phyloP scores from a whole-genome alignment of 805 yeast species.

The Spathaspora girioi region DNA sequence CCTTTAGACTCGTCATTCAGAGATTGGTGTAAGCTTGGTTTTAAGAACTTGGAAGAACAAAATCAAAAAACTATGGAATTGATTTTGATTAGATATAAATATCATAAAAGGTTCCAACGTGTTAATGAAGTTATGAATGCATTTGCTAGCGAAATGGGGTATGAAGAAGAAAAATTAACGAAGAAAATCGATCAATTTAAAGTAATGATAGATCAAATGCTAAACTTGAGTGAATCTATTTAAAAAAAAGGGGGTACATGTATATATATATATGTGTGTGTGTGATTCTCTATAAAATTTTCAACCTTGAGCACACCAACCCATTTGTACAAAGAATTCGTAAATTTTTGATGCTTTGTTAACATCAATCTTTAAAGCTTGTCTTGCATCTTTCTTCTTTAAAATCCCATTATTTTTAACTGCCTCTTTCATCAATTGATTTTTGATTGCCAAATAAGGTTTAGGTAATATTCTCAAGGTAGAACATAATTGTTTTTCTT shows the following conservation, averaged over 20 bases:
- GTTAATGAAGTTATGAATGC: background rate
- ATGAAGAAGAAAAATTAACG: background rate
- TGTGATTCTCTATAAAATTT: background rate
- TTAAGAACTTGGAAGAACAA: background rate
- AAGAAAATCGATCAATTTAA: background rate
- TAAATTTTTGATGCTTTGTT: conserved; percentile 82
- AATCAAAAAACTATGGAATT: background rate
- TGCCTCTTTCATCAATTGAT: conserved; percentile 81
- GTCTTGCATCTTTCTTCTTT: conserved; percentile 83
- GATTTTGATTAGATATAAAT: conserved; percentile 1
- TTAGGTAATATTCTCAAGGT: conserved; percentile 84
- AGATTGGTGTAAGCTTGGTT: background rate
- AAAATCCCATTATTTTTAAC: conserved; percentile 79
- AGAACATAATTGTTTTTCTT: conserved; percentile 83
- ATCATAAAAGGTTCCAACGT: background rate
- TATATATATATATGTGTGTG: background rate
- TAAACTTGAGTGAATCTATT: background rate
- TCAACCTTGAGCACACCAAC: conserved; percentile 64
- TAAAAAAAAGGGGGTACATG: background rate
- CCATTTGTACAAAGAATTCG: conserved; percentile 89
- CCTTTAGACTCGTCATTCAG: background rate
- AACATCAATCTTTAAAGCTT: conserved; percentile 78
- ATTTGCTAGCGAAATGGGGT: background rate
- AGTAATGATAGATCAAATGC: background rate
- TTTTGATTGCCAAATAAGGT: conserved; percentile 91